phyloP scores from a whole-genome alignment of 148 eudicot genomes.

The Linanthus parryae region DNA sequence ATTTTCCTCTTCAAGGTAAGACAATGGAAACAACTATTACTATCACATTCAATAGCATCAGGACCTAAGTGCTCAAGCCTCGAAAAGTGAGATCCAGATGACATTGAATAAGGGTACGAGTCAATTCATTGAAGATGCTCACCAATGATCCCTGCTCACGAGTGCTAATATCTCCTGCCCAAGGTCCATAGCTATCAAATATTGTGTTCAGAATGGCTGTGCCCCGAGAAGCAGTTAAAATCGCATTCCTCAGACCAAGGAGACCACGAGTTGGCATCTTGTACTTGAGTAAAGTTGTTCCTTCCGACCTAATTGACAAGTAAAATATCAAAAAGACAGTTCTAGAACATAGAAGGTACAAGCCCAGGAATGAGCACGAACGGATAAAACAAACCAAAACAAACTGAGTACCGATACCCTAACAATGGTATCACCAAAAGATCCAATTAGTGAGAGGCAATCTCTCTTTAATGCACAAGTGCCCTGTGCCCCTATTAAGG shows the following conservation, averaged over 20 bases:
- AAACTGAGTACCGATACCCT: not conserved
- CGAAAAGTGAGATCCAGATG: not conserved
- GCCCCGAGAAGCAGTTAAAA: constrained; percentile 92
- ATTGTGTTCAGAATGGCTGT: constrained; percentile 93
- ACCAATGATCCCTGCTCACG: constrained; percentile 98
- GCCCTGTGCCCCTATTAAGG: too few relatives aligned
- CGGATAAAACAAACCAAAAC: not conserved
- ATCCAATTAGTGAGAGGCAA: too few relatives aligned
- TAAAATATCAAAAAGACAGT: not conserved
- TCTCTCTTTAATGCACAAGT: too few relatives aligned
- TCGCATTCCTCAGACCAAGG: constrained; percentile 83
- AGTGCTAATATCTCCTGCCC: constrained; percentile 92
- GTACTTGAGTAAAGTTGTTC: constrained; percentile 71
- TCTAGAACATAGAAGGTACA: not conserved
- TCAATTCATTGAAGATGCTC: constrained; percentile 24
- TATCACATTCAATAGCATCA: too few relatives aligned
- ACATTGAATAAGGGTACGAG: too few relatives aligned
- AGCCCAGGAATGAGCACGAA: constrained; percentile 4
- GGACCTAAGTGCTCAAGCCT: not conserved
- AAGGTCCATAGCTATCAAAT: constrained; percentile 92
- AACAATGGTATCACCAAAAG: not conserved
- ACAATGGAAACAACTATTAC: too few relatives aligned
- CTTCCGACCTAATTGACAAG: constrained; percentile 54
- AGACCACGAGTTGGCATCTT: constrained; percentile 98
- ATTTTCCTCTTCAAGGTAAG: too few relatives aligned